Evolutionary conservation across 2,329 filamentous ascomycete species (phyloP).

Genomic region (Chaetomium olivaceum): DNA sequence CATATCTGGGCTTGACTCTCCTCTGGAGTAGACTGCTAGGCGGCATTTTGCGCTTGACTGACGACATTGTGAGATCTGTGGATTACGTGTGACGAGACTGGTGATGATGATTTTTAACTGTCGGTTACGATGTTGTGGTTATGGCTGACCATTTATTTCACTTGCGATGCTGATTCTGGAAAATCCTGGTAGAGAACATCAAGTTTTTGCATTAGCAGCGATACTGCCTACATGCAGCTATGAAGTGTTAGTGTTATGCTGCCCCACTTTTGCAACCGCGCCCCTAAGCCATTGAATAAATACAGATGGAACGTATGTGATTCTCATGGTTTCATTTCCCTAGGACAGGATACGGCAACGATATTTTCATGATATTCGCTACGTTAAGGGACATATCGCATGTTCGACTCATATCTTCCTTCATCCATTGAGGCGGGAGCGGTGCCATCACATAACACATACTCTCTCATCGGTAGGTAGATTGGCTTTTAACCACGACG

Average conservation of each 20-base stretch:
- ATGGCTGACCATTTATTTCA: background rate
- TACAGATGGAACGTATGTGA: background rate
- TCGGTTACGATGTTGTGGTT: background rate
- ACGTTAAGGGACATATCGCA: background rate
- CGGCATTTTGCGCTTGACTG: constrained; percentile 30
- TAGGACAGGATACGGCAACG: background rate
- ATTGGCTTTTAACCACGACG: constrained; percentile 8
- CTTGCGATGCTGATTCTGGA: background rate
- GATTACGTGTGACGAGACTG: background rate
- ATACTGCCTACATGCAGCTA: background rate
- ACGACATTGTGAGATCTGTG: constrained; percentile 23
- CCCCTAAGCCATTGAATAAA: background rate
- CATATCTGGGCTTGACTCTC: constrained; percentile 31
- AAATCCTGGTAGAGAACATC: background rate
- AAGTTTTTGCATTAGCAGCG: background rate
- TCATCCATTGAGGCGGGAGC: background rate
- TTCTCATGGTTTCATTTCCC: background rate
- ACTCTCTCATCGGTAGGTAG: background rate
- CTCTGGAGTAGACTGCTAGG: constrained; percentile 27
- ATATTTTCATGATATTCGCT: background rate
- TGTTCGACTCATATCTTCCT: background rate
- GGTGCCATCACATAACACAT: background rate
- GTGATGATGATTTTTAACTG: background rate
- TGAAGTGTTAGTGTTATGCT: background rate
- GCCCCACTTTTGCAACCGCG: background rate